Conservation (phyloP, 2,329 filamentous ascomycete species). For the Xylaria sp. region DNA sequence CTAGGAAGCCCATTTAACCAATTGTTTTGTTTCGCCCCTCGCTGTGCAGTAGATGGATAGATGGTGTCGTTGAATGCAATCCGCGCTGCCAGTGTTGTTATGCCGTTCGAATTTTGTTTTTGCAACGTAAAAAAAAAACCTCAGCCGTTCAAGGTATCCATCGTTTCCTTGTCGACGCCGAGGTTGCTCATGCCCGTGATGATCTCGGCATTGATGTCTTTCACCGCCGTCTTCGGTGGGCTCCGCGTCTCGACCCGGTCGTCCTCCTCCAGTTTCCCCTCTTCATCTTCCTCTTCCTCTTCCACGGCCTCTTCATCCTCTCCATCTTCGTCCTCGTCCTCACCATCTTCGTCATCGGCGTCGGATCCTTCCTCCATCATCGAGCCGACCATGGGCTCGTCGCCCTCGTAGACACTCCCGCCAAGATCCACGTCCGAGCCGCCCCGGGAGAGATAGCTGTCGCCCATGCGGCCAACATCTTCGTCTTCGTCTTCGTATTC, state of each 20-base stretch:
- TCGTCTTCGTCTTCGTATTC: slow-evolving; percentile 50
- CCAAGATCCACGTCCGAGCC: slow-evolving; percentile 40
- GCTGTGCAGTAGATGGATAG: no score
- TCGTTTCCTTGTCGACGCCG: slow-evolving; percentile 46
- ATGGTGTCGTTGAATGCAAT: no score
- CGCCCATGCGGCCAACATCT: slow-evolving; percentile 47
- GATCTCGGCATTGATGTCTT: slow-evolving; percentile 58
- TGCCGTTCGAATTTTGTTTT: not conserved
- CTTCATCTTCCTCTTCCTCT: slow-evolving; percentile 33
- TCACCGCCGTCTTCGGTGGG: slow-evolving; percentile 32
- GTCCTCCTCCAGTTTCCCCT: slow-evolving; percentile 20
- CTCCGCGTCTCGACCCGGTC: slow-evolving; percentile 24
- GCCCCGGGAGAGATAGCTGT: slow-evolving; percentile 48
- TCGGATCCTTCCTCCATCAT: slow-evolving; percentile 38
- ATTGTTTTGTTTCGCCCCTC: no score
- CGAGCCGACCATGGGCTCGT: no score
- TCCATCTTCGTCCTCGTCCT: slow-evolving; percentile 45
- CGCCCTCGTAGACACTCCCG: slow-evolving; percentile 30
- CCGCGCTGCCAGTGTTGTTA: not conserved
- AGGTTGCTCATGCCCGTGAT: slow-evolving; percentile 63
- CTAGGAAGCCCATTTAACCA: no score
- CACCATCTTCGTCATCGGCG: slow-evolving; percentile 48
- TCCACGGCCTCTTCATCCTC: slow-evolving; percentile 43
- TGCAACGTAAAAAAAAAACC: not conserved
- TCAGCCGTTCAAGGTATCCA: slow-evolving; percentile 3